phyloP scores from a whole-genome alignment of 345 rosid genomes.

The Xanthoceras sorbifolium region DNA sequence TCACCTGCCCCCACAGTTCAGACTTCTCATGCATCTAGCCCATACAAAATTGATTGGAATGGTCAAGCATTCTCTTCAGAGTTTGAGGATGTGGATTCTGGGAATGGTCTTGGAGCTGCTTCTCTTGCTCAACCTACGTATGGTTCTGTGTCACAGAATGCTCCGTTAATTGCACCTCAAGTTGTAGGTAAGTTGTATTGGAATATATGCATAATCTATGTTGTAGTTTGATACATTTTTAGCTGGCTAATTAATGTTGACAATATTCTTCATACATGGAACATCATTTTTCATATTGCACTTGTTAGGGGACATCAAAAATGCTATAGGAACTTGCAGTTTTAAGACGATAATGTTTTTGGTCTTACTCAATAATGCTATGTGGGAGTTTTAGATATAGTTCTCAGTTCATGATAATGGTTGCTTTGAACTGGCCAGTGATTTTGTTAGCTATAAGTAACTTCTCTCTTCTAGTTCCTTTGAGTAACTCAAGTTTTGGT shows the following conservation, averaged over 20 bases:
- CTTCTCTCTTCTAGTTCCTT: background rate
- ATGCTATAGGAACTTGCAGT: background rate
- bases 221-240: background rate
- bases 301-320: background rate
- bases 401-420: background rate
- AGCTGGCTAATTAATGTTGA: background rate
- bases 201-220: constrained; percentile 1
- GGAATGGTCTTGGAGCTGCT: constrained; percentile 23
- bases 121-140: constrained; percentile 24
- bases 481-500: background rate
- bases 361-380: background rate
- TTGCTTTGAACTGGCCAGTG: background rate
- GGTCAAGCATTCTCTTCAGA: constrained; percentile 44
- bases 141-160: constrained; percentile 21
- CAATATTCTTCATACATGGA: background rate
- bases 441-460: background rate
- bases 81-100: constrained; percentile 43
- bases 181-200: constrained; percentile 36
- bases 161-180: constrained; percentile 32
- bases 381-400: background rate
- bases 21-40: constrained; percentile 34
- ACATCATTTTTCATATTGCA: background rate
- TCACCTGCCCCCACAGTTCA: constrained; percentile 36
- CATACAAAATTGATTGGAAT: constrained; percentile 35
- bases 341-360: background rate